Evolutionary conservation across 129 eudicot genomes (phyloP).

Genomic region (Erigeron canadensis): DNA sequence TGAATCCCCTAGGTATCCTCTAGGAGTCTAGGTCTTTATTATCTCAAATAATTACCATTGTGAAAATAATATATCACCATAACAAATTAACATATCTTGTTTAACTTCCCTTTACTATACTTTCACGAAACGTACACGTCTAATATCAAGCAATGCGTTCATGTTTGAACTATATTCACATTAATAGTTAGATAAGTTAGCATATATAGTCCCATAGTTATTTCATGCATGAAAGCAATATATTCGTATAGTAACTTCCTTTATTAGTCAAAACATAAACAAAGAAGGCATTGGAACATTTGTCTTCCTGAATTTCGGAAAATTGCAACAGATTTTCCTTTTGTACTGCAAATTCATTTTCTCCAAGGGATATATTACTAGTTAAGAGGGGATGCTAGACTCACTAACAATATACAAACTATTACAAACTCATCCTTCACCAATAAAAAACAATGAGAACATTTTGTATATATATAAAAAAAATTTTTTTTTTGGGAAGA

Average conservation of each 20-base stretch:
- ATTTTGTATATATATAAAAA: no score
- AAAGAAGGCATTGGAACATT: conserved; percentile 7
- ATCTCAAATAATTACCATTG: not conserved
- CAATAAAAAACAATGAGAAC: no score
- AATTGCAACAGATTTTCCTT: conserved; percentile 22
- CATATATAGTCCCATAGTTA: conserved; percentile 1
- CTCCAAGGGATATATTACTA: no score
- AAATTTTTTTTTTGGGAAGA: no score
- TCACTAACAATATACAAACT: no score
- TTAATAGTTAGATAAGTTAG: not conserved
- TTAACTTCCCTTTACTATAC: not conserved
- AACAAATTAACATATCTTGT: not conserved
- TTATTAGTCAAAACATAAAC: conserved; percentile 18
- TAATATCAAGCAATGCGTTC: not conserved
- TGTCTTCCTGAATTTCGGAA: conserved; percentile 26
- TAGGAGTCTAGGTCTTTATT: no score
- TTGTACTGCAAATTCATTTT: not conserved
- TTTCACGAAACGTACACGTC: conserved; percentile 1
- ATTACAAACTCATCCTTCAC: no score
- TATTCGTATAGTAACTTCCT: conserved; percentile 5
- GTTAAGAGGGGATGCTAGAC: no score
- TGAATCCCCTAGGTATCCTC: no score
- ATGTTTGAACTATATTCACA: not conserved
- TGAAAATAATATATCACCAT: not conserved
- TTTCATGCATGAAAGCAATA: not conserved